phyloP scores from a whole-genome alignment of 306 rosid species.

The Cajanus cajan region DNA sequence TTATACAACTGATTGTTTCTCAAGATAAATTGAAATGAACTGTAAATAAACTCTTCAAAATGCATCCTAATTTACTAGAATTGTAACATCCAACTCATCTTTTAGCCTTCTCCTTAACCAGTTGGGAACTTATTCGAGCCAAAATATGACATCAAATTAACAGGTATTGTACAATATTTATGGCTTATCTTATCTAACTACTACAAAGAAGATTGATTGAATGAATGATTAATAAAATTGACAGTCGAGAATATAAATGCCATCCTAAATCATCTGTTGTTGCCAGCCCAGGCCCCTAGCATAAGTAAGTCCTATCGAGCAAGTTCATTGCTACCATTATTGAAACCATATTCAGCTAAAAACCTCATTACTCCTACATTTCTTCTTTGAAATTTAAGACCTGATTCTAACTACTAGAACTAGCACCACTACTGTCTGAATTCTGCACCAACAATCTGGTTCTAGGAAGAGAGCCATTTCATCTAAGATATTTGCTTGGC shows the following conservation, averaged over 20 bases:
- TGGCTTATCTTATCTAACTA: neutral
- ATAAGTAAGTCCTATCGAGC: neutral
- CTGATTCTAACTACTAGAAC: neutral
- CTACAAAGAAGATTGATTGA: neutral
- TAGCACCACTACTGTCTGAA: neutral
- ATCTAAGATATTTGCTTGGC: neutral
- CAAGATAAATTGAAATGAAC: neutral
- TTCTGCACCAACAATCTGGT: slow-evolving; percentile 10
- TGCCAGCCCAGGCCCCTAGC: neutral
- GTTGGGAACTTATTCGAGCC: neutral
- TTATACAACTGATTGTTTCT: neutral
- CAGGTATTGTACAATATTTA: neutral
- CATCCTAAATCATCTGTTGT: neutral
- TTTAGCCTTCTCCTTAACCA: neutral
- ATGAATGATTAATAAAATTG: neutral
- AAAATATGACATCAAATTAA: neutral
- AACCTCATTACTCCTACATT: neutral
- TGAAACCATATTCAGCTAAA: slow-evolving; percentile 11
- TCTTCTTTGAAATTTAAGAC: neutral
- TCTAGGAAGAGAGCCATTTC: neutral
- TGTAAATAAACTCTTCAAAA: neutral
- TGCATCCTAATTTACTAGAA: neutral
- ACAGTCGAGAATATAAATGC: neutral
- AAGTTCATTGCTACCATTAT: neutral
- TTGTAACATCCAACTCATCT: neutral